Percentiles rank a stretch among this genome's conserved stretches.
phyloP scores from a whole-genome alignment of 371 early-diverging fungal species.

The Mortierella sp. region DNA sequence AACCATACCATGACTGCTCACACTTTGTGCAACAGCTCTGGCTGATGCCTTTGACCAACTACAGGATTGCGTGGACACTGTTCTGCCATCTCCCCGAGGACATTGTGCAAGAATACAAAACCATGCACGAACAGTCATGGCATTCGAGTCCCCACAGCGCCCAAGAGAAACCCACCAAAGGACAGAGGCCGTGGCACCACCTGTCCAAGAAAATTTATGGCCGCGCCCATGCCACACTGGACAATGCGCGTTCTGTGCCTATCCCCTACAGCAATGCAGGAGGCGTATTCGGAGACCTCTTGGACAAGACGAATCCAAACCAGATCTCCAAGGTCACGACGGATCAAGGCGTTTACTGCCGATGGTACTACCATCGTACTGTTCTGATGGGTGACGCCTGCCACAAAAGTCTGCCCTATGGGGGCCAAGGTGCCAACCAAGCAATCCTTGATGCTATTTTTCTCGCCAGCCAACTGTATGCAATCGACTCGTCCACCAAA shows the following conservation, averaged over 20 bases:
- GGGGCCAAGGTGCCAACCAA: conserved; percentile 32
- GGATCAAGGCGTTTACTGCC: conserved; percentile 14
- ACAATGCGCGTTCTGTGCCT: background rate
- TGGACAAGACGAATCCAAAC: conserved; percentile 8
- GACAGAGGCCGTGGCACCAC: background rate
- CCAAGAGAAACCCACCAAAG: background rate
- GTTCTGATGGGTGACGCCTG: conserved; percentile 22
- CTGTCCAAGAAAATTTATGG: background rate
- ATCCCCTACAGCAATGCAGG: conserved; percentile 7
- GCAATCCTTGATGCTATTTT: conserved; percentile 17
- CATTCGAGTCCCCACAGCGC: background rate
- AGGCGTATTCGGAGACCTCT: conserved; percentile 12
- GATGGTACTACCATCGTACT: conserved; percentile 10
- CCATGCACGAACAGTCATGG: background rate
- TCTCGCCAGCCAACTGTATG: conserved; percentile 4
- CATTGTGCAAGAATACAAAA: conserved; percentile 3
- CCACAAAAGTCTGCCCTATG: conserved; percentile 22
- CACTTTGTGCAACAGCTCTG: conserved; percentile 1
- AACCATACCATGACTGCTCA: background rate
- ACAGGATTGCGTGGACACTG: conserved; percentile 9
- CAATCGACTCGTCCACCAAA: background rate
- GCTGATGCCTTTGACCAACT: conserved; percentile 16
- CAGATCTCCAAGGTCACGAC: conserved; percentile 11
- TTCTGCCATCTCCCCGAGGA: conserved; percentile 6
- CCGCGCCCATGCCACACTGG: background rate